Base-by-base conservation (phyloP, 148 eudicot genomes). In the Nepenthes gracilis region DNA sequence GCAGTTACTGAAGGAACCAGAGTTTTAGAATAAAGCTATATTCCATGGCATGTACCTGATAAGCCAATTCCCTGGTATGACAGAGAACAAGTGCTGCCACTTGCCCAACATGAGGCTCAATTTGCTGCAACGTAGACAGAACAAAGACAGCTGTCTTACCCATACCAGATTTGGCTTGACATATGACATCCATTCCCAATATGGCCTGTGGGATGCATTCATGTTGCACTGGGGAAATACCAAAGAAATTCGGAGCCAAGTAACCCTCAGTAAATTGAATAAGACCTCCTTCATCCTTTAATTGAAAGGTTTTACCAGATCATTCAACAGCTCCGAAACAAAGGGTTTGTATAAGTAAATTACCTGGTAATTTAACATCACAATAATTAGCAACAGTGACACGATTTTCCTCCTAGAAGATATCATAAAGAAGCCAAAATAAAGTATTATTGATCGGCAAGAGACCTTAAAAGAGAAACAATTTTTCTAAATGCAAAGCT, bases 101-200 rank as follows among this genome's bases (percentile, higher is more conserved):
- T 72, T 85, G 91, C 9, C 87, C 91, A 38, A 87, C 72, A 60
- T 77, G 81, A 33, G 91, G 91, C 71, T 85, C 91, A 55, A 82
- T 82, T 70, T 85, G 91, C 67, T 85, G 91, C 57, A 85, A 55
- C 37, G 86, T 79, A 35, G 90, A 85, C 56, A 85, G 71, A 34
- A 85, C 90, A 81, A 85, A 85, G 4, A 85, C 90, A 57, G 90
- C 90, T 8, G 90, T 85, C 77, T 84, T 84, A 57, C 90, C 90
- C 90, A 84, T 84, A 57, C 90, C 90, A 63, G 90, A 84, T 68
- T 84, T 85, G 38, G 90, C 90, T 79, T 85, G 90, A 73, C 90
- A 85, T 59, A 85, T 81, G 59, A 85, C 86, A 81, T 85, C 90
- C 90, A 85, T 85, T 60, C 90, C 90, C 75, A 85, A 77, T 35